Conservation (phyloP, 2,329 filamentous ascomycete species). For the Tetracladium maxilliforme region DNA sequence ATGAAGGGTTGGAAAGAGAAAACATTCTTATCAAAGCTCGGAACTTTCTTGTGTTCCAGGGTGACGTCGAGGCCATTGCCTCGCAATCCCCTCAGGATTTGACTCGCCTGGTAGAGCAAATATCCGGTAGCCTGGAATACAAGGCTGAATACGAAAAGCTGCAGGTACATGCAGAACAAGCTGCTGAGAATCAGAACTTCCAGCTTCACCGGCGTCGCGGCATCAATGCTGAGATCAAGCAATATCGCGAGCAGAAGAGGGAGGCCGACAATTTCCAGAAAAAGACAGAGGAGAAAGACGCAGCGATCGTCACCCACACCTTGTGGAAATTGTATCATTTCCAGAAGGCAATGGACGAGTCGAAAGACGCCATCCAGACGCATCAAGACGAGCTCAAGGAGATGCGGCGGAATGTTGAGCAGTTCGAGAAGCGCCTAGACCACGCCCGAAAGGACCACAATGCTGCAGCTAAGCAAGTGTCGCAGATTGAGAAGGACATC, state of each 20-base stretch:
- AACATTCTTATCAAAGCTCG: constrained; percentile 97
- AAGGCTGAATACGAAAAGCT: constrained; percentile 86
- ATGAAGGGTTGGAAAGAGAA: constrained; percentile 78
- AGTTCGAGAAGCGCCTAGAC: constrained; percentile 68
- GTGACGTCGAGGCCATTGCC: constrained; percentile 93
- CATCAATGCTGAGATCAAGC: constrained; percentile 96
- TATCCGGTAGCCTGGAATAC: constrained; percentile 88
- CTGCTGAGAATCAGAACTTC: constrained; percentile 75
- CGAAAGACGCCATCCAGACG: constrained; percentile 76
- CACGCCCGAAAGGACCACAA: constrained; percentile 73
- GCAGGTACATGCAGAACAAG: constrained; percentile 75
- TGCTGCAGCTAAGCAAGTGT: constrained; percentile 59
- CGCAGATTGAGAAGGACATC: constrained; percentile 73
- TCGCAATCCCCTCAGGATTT: constrained; percentile 89
- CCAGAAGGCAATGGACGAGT: constrained; percentile 84
- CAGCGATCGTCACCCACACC: constrained; percentile 83
- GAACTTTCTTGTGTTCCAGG: constrained; percentile 97
- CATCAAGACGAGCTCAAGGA: constrained; percentile 94
- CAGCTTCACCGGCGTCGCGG: constrained; percentile 80
- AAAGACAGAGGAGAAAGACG: constrained; percentile 81
- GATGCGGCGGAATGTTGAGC: constrained; percentile 73
- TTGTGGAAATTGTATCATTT: constrained; percentile 96
- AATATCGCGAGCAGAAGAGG: constrained; percentile 92
- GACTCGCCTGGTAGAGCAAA: constrained; percentile 89
- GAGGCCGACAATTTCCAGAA: constrained; percentile 88